A percentile compares a stretch with the other conserved stretches of the same genome.
Evolutionary conservation across 2,329 filamentous ascomycete genomes (phyloP).

Genomic region (Aureobasidium sp.): DNA sequence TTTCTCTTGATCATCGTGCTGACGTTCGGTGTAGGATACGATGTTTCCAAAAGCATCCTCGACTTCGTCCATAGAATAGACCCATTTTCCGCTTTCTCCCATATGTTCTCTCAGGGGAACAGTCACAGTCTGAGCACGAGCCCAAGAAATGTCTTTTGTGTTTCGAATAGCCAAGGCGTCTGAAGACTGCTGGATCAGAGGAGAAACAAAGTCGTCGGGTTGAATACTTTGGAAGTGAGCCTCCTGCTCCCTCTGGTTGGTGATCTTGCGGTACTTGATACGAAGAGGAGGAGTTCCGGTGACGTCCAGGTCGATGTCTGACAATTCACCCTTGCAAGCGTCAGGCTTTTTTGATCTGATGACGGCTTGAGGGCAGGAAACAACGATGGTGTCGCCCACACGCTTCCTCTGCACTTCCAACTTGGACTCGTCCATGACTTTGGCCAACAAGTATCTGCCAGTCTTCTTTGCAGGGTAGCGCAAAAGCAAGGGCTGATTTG

Average conservation of each 20-base stretch:
- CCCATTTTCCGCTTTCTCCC: slow-evolving; percentile 69
- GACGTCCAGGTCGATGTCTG: slow-evolving; percentile 75
- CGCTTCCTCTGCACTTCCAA: slow-evolving; percentile 52
- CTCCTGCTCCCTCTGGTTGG: slow-evolving; percentile 75
- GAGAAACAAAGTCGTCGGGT: slow-evolving; percentile 76
- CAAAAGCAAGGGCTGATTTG: slow-evolving; percentile 42
- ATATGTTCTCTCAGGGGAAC: slow-evolving; percentile 90
- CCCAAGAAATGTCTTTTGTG: slow-evolving; percentile 72
- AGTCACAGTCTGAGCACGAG: slow-evolving; percentile 62
- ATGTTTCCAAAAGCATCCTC: slow-evolving; percentile 84
- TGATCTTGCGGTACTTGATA: slow-evolving; percentile 81
- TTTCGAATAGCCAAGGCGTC: slow-evolving; percentile 51
- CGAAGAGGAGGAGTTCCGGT: slow-evolving; percentile 84
- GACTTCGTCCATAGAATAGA: slow-evolving; percentile 86
- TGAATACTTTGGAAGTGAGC: slow-evolving; percentile 92
- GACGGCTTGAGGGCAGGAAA: slow-evolving; percentile 72
- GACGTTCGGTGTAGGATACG: slow-evolving; percentile 63
- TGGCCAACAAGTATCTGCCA: slow-evolving; percentile 77
- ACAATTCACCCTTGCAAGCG: slow-evolving; percentile 81
- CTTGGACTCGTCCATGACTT: slow-evolving; percentile 87
- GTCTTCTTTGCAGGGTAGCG: slow-evolving; percentile 74
- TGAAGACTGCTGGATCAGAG: slow-evolving; percentile 56
- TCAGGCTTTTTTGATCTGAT: slow-evolving; percentile 60
- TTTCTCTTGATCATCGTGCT: slow-evolving; percentile 54
- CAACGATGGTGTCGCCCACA: slow-evolving; percentile 81